Base-by-base conservation (phyloP, 2,329 filamentous ascomycete species). In the Eurotiales sp. region DNA sequence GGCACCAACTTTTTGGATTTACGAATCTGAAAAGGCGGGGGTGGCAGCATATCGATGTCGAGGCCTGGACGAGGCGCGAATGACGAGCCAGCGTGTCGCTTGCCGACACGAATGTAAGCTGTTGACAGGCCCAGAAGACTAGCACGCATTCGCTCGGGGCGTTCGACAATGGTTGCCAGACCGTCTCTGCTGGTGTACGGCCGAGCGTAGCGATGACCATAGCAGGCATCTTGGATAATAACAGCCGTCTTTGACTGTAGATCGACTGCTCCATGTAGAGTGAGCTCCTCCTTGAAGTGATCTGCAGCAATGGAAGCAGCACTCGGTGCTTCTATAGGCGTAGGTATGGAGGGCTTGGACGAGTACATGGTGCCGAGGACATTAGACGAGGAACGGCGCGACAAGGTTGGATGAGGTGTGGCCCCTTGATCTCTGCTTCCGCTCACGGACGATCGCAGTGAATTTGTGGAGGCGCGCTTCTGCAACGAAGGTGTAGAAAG, bases 171-270 rank as follows among this genome's bases (percentile, higher is more conserved):
- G 51, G 85, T 87, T 61, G 77, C 83, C 1, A 97, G 77, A 14
- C 81, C 80, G 40, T 75, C 79, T 61, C 86, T 86, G 19, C 83
- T 86, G 1, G 90, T 86, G 60, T 87, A 85, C 3, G 90, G 90
- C 40, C 93, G 81, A 10, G 91, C 89, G 69, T 85, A 99, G 19
- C 90, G 85, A 72, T 99, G 93, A 21, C 92, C 91, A 66, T 97
- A 99, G 70, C 92, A 96, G 48, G 87, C 85, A 72, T 99, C 93
- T 62, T 97, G 90, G 2, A 99, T 74, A 25, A 99, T 80, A 42
- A 97, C 90, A 4, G 95, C 72, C 0, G 90, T 90, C 54, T 90
- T 76, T 3, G 78, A 69, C 11, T 64, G 56, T 6, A 69, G 55
- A 50, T 70, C 63, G 12, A 61, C 61, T 11, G 66, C 67, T 52